Evolutionary conservation across 352 stramenopile genomes (phyloP).

Genomic region (Pythium monospermum): DNA sequence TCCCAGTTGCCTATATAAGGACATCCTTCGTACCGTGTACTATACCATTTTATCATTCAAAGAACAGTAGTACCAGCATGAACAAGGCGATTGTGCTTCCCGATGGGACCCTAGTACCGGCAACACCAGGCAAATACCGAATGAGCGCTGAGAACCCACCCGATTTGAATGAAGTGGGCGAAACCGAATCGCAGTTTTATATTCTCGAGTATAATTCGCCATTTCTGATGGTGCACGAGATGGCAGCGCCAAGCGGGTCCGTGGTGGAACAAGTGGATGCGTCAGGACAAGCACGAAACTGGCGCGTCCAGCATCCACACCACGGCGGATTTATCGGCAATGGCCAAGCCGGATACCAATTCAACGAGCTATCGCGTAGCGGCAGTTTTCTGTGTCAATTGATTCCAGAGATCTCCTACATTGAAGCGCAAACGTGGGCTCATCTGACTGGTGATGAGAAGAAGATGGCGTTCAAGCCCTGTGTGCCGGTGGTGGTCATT

Average conservation of each 20-base stretch:
- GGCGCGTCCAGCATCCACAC: slow-evolving; percentile 2
- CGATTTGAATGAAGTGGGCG: slow-evolving; percentile 25
- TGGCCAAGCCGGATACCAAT: slow-evolving; percentile 7
- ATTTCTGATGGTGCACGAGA: slow-evolving; percentile 18
- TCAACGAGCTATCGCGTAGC: slow-evolving; percentile 2
- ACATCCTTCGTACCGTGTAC: too few species aligned
- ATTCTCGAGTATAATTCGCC: slow-evolving; percentile 24
- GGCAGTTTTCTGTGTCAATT: too few species aligned
- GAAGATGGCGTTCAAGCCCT: neutral
- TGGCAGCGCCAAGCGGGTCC: neutral
- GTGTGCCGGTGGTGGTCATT: neutral
- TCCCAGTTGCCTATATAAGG: too few species aligned
- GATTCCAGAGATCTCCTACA: neutral
- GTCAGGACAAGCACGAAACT: slow-evolving; percentile 1
- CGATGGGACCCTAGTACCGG: slow-evolving; percentile 3
- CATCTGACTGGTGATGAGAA: neutral
- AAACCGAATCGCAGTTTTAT: slow-evolving; percentile 8
- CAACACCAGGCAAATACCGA: slow-evolving; percentile 11
- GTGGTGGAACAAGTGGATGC: slow-evolving; percentile 1
- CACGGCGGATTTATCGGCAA: neutral
- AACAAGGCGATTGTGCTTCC: slow-evolving; percentile 8
- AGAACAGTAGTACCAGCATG: neutral
- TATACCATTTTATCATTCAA: too few species aligned
- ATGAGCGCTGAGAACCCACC: slow-evolving; percentile 8
- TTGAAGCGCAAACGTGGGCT: neutral